Base-by-base conservation (phyloP, 2,329 filamentous ascomycete species). In the Apiospora arundinis region DNA sequence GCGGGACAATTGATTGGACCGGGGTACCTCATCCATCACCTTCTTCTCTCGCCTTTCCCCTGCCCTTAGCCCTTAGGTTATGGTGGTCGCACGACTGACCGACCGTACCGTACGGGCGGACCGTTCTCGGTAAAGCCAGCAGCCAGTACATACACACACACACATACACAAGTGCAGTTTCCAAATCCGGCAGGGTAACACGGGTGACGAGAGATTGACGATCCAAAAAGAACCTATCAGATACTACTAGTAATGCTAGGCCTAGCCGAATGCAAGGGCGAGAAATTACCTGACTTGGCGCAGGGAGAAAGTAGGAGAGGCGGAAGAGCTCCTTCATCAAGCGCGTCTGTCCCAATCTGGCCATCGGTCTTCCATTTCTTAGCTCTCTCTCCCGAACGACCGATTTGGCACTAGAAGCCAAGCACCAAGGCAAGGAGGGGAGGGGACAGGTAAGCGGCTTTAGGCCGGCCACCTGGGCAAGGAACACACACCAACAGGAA, bases 251-350 rank as follows among this genome's bases (percentile, higher is more conserved):
- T 12, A 56, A 12, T 56, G 25, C 25, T 56, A 56, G 25, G 25
- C 25, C 49, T 56, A 56, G 49, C 49, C 49, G 49, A 56, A 56
- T 56, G 49, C 49, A 56, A 56, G 49, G 49, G 49, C 49, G 49
- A 56, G 52, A 60, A 37, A 60, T 60, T 60, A 11, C 52, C 52
- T 32, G 7, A 21, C 52, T 60, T 60, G 52, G 52, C 28, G 16
- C 52, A 60, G 25, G 14, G 25, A 21, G 52, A 37, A 7, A 7
- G 25, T 37, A 14, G 14, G 52, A 21, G 52, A 37, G 16, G 52
- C 28, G 52, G 52, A 60, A 60, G 52, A 6, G 23, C 49, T 56
- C 49, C 48, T 14, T 16, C 46, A 16, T 44, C 42, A 32, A 56
- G 25, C 52, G 23, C 16, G 14, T 4, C 49, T 56, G 42, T 56